A percentile compares a stretch with the other conserved stretches of the same genome.
Evolutionary conservation across 1,284 basidiomycete genomes (phyloP).

Genomic region (Sparassis latifolia): DNA sequence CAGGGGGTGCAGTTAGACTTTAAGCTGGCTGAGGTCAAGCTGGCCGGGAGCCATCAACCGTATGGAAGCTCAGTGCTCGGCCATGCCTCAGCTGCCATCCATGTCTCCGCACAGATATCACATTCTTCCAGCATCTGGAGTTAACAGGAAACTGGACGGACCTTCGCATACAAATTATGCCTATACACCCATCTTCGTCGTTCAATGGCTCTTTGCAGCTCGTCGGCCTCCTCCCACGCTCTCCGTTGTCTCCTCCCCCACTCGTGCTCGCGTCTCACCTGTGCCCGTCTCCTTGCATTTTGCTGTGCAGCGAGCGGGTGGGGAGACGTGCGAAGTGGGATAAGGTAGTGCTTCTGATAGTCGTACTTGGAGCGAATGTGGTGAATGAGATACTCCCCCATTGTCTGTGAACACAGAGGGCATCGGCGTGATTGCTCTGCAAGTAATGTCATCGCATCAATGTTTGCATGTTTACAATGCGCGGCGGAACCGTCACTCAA

Average conservation of each 20-base stretch:
- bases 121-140: too few relatives aligned
- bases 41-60: too few relatives aligned
- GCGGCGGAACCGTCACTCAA: background rate
- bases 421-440: conserved; percentile 71
- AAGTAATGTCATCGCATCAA: conserved; percentile 1
- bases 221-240: conserved; percentile 45
- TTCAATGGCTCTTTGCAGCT: conserved; percentile 59
- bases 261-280: conserved; percentile 40
- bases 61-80: too few relatives aligned
- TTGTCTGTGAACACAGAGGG: conserved; percentile 72
- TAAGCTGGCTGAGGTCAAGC: too few relatives aligned
- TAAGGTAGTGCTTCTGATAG: conserved; percentile 75
- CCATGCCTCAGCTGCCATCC: too few relatives aligned
- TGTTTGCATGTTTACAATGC: background rate
- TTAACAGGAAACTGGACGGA: conserved; percentile 26
- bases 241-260: conserved; percentile 43
- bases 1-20: too few relatives aligned
- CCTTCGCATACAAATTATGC: conserved; percentile 76
- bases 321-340: conserved; percentile 54
- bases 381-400: conserved; percentile 78
- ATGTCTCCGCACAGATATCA: too few relatives aligned
- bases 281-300: conserved; percentile 20
- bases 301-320: conserved; percentile 28
- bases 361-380: conserved; percentile 70
- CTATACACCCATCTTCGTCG: conserved; percentile 63